phyloP scores from a whole-genome alignment of 2,329 filamentous ascomycete species.

The Fusarium sp. region DNA sequence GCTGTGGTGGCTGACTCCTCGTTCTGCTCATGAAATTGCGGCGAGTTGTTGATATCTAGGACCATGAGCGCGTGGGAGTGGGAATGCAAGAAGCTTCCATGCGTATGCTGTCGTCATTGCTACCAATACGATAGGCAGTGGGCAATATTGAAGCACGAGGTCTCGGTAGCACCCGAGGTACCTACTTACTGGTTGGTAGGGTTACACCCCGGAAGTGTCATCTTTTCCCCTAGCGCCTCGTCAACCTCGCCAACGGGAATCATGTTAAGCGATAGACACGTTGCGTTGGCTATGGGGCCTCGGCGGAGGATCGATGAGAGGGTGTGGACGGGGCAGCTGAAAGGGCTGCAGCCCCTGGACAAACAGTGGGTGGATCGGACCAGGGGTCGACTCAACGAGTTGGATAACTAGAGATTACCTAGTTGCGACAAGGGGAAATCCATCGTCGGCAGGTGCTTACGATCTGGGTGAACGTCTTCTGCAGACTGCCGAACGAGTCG shows the following conservation, averaged over 20 bases:
- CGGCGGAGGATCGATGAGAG: neutral
- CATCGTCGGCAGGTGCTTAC: neutral
- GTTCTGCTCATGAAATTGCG: neutral
- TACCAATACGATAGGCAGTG: slow-evolving; percentile 4
- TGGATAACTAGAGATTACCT: neutral
- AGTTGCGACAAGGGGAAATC: neutral
- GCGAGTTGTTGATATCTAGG: neutral
- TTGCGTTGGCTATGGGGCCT: neutral
- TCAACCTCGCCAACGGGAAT: slow-evolving; percentile 18
- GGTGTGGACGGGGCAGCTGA: neutral
- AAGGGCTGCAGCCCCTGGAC: neutral
- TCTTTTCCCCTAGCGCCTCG: neutral
- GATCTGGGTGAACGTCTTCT: neutral
- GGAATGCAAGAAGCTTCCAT: neutral
- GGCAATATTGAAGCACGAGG: neutral
- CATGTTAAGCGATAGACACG: slow-evolving; percentile 7
- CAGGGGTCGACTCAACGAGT: neutral
- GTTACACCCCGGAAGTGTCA: neutral
- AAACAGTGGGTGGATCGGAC: neutral
- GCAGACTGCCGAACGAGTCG: neutral
- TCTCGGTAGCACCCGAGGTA: neutral
- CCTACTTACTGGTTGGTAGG: neutral
- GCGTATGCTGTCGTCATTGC: neutral
- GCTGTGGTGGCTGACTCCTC: neutral
- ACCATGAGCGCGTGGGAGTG: neutral